These are phyloP conservation scores for Terfezia claveryi DNA, from an alignment of 495 filamentous ascomycete genomes.

Conservation along the genomic window DNA sequence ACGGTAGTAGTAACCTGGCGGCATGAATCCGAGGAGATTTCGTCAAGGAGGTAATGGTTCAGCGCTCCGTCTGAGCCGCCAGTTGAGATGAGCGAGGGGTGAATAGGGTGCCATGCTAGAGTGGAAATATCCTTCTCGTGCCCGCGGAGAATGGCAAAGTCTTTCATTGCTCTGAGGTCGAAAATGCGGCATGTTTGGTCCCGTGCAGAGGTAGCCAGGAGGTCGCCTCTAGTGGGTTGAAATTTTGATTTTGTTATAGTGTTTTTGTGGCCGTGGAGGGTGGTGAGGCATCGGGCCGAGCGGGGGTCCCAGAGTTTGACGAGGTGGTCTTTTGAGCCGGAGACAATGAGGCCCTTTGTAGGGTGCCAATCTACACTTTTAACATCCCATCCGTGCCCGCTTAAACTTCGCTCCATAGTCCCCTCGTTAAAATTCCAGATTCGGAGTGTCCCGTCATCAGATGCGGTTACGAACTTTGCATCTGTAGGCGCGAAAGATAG, in stretches of 20 bases:
- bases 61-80: slow-evolving; percentile 75
- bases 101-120: slow-evolving; percentile 80
- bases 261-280: slow-evolving; percentile 92
- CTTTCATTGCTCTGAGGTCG: slow-evolving; percentile 94
- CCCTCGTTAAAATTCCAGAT: slow-evolving; percentile 92
- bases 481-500: slow-evolving; percentile 79
- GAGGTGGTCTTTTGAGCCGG: slow-evolving; percentile 88
- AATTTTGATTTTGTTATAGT: slow-evolving; percentile 78
- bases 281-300: slow-evolving; percentile 71
- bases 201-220: slow-evolving; percentile 76
- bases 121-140: slow-evolving; percentile 92
- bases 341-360: slow-evolving; percentile 79
- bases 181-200: slow-evolving; percentile 84
- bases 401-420: slow-evolving; percentile 52
- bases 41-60: slow-evolving; percentile 79
- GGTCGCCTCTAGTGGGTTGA: slow-evolving; percentile 55
- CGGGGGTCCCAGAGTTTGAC: slow-evolving; percentile 97
- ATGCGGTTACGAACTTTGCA: slow-evolving; percentile 84
- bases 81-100: slow-evolving; percentile 69
- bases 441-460: slow-evolving; percentile 77
- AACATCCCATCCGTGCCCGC: slow-evolving; percentile 88
- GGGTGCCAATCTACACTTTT: slow-evolving; percentile 97
- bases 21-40: slow-evolving; percentile 46
- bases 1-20: slow-evolving; percentile 54
- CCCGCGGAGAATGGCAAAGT: slow-evolving; percentile 72